These are phyloP conservation scores for Ophiostoma sp. DNA, from an alignment of 2,329 filamentous ascomycete genomes.

Conservation along the genomic window DNA sequence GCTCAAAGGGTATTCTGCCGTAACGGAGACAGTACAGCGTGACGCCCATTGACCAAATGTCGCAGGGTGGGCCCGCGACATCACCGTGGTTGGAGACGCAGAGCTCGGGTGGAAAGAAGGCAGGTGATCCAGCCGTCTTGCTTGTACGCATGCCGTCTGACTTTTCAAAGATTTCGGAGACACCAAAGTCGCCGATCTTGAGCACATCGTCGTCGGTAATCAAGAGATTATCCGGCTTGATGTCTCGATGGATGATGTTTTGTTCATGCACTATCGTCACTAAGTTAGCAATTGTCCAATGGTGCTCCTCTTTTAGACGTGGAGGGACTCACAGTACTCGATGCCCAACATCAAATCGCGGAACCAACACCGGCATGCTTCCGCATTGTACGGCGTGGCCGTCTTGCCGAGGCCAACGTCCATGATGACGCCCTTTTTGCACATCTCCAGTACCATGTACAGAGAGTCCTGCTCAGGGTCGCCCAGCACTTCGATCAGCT, in stretches of 20 bases:
- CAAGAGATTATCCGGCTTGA: conserved; percentile 95
- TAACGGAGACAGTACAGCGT: conserved; percentile 92
- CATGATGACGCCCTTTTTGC: conserved; percentile 97
- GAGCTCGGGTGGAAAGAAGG: conserved; percentile 90
- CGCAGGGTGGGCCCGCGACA: conserved; percentile 83
- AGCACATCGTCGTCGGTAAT: conserved; percentile 89
- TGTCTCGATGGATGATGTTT: conserved; percentile 92
- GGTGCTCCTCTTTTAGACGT: not conserved
- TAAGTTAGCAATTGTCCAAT: not conserved
- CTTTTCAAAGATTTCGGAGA: conserved; percentile 97
- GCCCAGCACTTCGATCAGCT: conserved; percentile 89
- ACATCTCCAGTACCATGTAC: conserved; percentile 99
- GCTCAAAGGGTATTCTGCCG: conserved; percentile 83
- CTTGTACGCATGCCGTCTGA: conserved; percentile 79
- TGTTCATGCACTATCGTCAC: conserved; percentile 73
- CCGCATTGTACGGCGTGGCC: conserved; percentile 78
- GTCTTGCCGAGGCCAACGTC: conserved; percentile 84
- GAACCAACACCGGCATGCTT: conserved; percentile 87
- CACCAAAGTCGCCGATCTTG: conserved; percentile 98
- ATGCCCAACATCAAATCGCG: conserved; percentile 92
- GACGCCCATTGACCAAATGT: conserved; percentile 98
- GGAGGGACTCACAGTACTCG: conserved; percentile 71
- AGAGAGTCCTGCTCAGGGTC: conserved; percentile 93
- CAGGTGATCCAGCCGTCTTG: conserved; percentile 92
- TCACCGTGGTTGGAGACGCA: conserved; percentile 84